Evolutionary conservation across 768 basidiomycete species (phyloP), one percentile per base, ranked within the genome.

Genomic region (Trichaptum fuscoviolaceum): DNA sequence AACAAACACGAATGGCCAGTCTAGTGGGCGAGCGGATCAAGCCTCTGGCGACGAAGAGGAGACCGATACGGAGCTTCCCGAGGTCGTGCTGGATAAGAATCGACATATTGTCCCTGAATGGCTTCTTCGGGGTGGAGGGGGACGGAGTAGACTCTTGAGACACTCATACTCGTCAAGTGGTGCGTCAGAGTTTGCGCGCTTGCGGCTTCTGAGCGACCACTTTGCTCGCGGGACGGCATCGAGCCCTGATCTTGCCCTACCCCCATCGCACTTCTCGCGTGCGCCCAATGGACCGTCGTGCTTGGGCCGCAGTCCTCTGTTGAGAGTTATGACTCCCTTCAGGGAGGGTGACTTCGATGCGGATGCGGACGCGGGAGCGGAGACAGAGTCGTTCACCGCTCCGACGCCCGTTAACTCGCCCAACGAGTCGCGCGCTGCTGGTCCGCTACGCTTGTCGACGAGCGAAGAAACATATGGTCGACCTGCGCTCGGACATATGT

Each of bases 61-160:
- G 70, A 83, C 81, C 12, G 76, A 77, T 42, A 66, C 73, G 1
- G 96, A 99, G 76, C 82, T 98, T 72, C 97, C 97, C 0, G 96
- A 99, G 76, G 97, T 99, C 17, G 87, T 87, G 7, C 83, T 99
- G 62, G 95, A 96, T 71, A 88, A 87, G 69, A 92, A 99, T 75
- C 85, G 91, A n/a, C 97, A 99, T 77, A 97, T 99, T 67, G 88
- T 99, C 62, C 96, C 97, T 4, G 87, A 95, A 69, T 97, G 95
- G 92, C 80, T 98, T 78, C 81, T 97, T 59, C 82, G 82, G 35
- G 82, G 80, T 18, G 76, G 77, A 64, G 77, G 85, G 61, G 80
- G 81, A 72, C 81, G 82, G 27, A 84, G 86, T 18, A 72, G 80
- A 35, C 84, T 85, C 2, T 77, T 83, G 62, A 84, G 85, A 20